Percentiles rank a stretch among this genome's conserved stretches.
phyloP scores from a whole-genome alignment of 2,329 filamentous ascomycete genomes.

The Trichothecium sympodiale region DNA sequence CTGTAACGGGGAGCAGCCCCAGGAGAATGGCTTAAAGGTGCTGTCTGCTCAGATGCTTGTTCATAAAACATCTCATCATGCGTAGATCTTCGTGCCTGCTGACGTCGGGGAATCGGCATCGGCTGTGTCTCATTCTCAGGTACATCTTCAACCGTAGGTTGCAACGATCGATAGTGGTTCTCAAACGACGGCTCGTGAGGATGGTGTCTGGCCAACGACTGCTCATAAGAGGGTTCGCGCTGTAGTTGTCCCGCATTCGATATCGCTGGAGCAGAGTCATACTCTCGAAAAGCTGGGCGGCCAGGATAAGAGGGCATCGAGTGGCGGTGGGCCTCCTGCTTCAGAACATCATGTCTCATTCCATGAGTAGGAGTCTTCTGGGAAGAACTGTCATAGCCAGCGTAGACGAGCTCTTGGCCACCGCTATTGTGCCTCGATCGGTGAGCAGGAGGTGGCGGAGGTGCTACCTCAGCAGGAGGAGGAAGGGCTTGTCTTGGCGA shows the following conservation, averaged over 20 bases:
- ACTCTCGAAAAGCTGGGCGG: constrained; percentile 39
- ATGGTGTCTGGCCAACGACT: constrained; percentile 31
- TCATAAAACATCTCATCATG: constrained; percentile 26
- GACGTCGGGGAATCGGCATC: too few relatives aligned
- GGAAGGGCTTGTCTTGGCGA: constrained; percentile 16
- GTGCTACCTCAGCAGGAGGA: constrained; percentile 30
- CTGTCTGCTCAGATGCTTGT: constrained; percentile 20
- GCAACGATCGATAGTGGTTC: constrained; percentile 39
- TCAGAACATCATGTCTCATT: constrained; percentile 49
- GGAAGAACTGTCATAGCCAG: constrained; percentile 28
- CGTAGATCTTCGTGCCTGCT: constrained; percentile 2
- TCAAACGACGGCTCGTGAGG: constrained; percentile 40
- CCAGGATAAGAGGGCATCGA: constrained; percentile 38
- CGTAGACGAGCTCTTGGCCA: constrained; percentile 28
- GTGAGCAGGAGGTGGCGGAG: constrained; percentile 47
- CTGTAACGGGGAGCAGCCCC: constrained; percentile 6
- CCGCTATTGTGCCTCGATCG: constrained; percentile 34
- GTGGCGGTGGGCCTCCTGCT: constrained; percentile 44
- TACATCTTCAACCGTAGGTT: constrained; percentile 53
- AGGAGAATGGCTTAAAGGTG: constrained; percentile 27
- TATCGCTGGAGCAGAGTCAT: constrained; percentile 34
- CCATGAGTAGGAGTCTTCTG: constrained; percentile 33
- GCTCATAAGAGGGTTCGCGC: constrained; percentile 20
- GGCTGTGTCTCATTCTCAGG: constrained; percentile 27
- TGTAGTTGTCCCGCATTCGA: constrained; percentile 15